Percentiles rank a stretch among this genome's conserved stretches.
phyloP scores from a whole-genome alignment of 495 filamentous ascomycete genomes.

The Lasiosphaeris hirsuta region DNA sequence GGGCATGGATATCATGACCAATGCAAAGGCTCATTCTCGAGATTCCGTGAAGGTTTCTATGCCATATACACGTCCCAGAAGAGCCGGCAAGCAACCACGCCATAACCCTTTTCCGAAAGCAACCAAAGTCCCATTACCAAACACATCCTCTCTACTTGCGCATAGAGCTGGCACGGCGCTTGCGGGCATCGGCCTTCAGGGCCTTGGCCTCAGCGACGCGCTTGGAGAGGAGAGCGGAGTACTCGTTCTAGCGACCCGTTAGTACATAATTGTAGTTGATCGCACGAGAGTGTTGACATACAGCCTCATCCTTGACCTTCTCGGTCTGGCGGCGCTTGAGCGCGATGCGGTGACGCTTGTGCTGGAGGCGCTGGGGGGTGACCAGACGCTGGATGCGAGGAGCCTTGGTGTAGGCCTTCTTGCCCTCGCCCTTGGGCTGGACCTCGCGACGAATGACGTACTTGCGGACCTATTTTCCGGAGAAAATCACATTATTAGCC shows the following conservation, averaged over 20 bases:
- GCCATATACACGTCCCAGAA: constrained; percentile 31
- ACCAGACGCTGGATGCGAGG: constrained; percentile 98
- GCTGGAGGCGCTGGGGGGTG: constrained; percentile 98
- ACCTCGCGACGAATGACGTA: constrained; percentile 99
- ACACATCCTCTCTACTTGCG: constrained; percentile 65
- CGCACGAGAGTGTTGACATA: constrained; percentile 52
- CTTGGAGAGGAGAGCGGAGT: constrained; percentile 87
- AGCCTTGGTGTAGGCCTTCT: constrained; percentile 98
- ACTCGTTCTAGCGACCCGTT: constrained; percentile 69
- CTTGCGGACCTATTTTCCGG: constrained; percentile 72
- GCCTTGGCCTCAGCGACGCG: constrained; percentile 92
- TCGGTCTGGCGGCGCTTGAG: constrained; percentile 96
- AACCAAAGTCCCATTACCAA: constrained; percentile 38
- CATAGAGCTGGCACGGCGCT: constrained; percentile 95
- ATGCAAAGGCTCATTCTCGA: constrained; percentile 30
- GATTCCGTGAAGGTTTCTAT: constrained; percentile 25
- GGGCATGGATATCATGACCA: constrained; percentile 18
- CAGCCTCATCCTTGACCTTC: constrained; percentile 94
- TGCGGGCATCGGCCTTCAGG: constrained; percentile 85
- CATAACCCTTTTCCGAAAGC: constrained; percentile 36
- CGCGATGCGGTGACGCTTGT: constrained; percentile 95
- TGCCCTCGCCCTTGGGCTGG: constrained; percentile 90
- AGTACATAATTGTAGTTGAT: constrained; percentile 17
- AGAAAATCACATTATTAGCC: constrained; percentile 39
- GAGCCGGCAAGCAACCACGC: constrained; percentile 32